A percentile compares a stretch with the other conserved stretches of the same genome.
Conservation (phyloP, 163 green algal genomes). For the Volvox carteri region DNA sequence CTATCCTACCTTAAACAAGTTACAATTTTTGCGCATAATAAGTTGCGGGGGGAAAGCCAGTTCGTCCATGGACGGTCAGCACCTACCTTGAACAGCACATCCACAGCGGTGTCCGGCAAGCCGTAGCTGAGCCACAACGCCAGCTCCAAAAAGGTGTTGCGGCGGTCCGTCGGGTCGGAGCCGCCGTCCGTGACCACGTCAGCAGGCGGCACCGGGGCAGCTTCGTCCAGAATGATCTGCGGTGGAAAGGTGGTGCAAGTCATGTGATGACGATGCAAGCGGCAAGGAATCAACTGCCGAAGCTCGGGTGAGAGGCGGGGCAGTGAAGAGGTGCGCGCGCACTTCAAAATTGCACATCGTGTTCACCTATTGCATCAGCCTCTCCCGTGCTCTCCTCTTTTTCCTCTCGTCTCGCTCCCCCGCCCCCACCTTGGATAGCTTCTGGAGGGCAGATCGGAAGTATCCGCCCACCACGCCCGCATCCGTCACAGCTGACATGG, state of each 20-base stretch:
- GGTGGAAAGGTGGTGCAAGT: background rate
- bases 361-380: no score
- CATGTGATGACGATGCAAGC: no score
- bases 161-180: conserved; percentile 49
- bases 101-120: conserved; percentile 75
- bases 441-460: conserved; percentile 76
- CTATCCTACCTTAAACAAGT: no score
- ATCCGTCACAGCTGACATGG: conserved; percentile 78
- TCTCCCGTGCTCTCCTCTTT: no score
- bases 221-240: conserved; percentile 60
- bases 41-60: no score
- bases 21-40: no score
- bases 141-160: conserved; percentile 88
- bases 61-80: background rate
- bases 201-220: conserved; percentile 56
- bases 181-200: conserved; percentile 71
- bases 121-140: conserved; percentile 81
- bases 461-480: conserved; percentile 66
- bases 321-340: no score
- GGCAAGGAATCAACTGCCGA: no score
- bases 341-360: no score
- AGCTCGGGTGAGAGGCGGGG: no score
- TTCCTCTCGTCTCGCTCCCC: no score
- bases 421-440: conserved; percentile 60
- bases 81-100: conserved; percentile 80